These are phyloP conservation scores for Dictyostelium firmibasis DNA, from an alignment of 78 protist species.

Conservation along the genomic window DNA sequence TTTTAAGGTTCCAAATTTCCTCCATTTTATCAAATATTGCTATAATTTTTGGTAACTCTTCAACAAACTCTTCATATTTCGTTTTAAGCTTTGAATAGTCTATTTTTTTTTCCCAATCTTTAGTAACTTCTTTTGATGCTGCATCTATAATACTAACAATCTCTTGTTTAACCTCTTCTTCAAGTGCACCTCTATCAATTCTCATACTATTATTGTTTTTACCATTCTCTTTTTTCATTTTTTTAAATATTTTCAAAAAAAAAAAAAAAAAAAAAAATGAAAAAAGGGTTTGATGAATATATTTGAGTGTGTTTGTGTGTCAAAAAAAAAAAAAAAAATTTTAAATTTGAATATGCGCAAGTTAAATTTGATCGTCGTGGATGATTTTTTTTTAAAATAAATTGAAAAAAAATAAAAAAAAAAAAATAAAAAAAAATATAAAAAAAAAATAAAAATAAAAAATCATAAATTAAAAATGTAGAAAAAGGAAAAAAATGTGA, in stretches of 20 bases:
- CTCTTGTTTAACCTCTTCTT: not conserved
- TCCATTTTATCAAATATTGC: not conserved
- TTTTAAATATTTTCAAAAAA: not conserved
- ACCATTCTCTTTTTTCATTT: not conserved
- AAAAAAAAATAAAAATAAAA: too few relatives aligned
- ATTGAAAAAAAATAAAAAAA: too few relatives aligned
- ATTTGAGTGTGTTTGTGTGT: not conserved
- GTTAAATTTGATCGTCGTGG: too few relatives aligned
- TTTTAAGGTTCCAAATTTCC: not conserved
- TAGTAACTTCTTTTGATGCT: not conserved
- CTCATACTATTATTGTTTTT: not conserved
- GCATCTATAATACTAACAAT: not conserved
- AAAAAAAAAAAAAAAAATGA: too few relatives aligned
- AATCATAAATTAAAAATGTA: too few relatives aligned
- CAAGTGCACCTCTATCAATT: not conserved
- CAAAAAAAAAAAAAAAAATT: too few relatives aligned
- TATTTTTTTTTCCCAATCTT: not conserved
- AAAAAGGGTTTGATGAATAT: too few relatives aligned
- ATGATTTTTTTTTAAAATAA: too few relatives aligned
- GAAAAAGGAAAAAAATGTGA: too few relatives aligned
- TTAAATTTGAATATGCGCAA: too few relatives aligned
- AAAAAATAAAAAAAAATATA: too few relatives aligned
- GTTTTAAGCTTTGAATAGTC: not conserved
- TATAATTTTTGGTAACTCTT: not conserved
- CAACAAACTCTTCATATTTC: not conserved